Conservation (phyloP, 2,329 filamentous ascomycete genomes). For the Fusarium penzigii region DNA sequence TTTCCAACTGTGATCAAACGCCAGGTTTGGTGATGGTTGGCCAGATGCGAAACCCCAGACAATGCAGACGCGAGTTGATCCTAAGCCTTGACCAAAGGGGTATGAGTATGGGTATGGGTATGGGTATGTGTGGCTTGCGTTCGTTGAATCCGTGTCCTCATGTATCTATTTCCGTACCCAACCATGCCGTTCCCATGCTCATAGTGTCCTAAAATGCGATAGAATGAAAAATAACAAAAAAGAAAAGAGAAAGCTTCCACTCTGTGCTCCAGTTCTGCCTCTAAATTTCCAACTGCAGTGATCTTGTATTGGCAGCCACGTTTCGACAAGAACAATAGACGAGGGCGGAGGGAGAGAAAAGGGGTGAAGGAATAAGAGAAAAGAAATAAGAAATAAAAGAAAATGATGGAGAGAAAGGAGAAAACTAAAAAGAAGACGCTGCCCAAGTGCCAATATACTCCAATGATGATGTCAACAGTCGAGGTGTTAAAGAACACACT, state of each 20-base stretch:
- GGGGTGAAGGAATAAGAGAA: background rate
- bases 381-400: background rate
- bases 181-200: slow-evolving; percentile 20
- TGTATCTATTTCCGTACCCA: slow-evolving; percentile 13
- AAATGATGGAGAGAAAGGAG: background rate
- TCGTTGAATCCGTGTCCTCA: slow-evolving; percentile 26
- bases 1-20: slow-evolving; percentile 18
- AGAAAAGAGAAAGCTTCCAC: slow-evolving; percentile 18
- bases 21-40: slow-evolving; percentile 14
- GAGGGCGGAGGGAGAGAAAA: background rate
- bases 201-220: slow-evolving; percentile 24
- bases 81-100: slow-evolving; percentile 6
- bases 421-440: background rate
- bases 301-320: too few relatives aligned
- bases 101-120: slow-evolving; percentile 1
- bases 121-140: slow-evolving; percentile 16
- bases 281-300: background rate
- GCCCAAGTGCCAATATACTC: background rate
- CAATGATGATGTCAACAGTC: background rate
- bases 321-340: background rate
- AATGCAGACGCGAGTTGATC: slow-evolving; percentile 16
- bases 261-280: slow-evolving; percentile 19
- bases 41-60: slow-evolving; percentile 13
- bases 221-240: slow-evolving; percentile 17
- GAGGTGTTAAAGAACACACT: too few relatives aligned